Base-by-base conservation (phyloP, 306 rosid species). In the Neltuma alba region DNA sequence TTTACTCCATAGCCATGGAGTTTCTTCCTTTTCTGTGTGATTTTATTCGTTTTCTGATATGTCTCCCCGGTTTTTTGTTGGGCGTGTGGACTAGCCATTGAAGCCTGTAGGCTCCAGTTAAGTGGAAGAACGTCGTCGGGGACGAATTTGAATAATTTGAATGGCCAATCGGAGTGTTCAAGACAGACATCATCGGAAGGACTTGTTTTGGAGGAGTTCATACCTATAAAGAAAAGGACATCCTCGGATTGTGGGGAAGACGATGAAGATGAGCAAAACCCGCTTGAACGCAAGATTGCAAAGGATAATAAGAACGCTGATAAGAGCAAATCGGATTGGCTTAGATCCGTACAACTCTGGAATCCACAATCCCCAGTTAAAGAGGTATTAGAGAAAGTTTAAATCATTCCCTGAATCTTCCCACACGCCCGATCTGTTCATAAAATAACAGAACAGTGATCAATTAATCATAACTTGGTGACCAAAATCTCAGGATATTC, bases 131-230 rank as follows among this genome's bases (percentile, higher is more conserved):
- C 86, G 30, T 83, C 87, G 4, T 83, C 86, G 37, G 97, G 92
- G 37, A 97, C 92, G n/a, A n/a, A n/a, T n/a, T n/a, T n/a, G 83
- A 79, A 77, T 36, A 76, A 87, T 70, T 78, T 86, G 81, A 88
- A 87, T 27, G 89, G 88, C 9, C 97, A 88, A 50, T 92, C 93
- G 25, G 98, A 92, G 81, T 87, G 91, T 82, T 92, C 96, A 3
- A 94, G 76, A 76, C 93, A 89, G 82, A 87, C 97, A 47, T 91
- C 97, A 21, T 86, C 83, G 50, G 94, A 83, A 14, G 91, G 80
- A 9, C 93, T 86, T 80, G 89, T 85, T 58, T 84, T 94, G 79
- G 98, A 91, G 81, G 98, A 94, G 78, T 94, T 94, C 27, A 91
- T 94, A 38, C 98, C 97, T 1, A 78, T 92, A 0, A 92, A 88